phyloP scores from a whole-genome alignment of 2,329 filamentous ascomycete species.

The Dactylonectria macrodidyma region DNA sequence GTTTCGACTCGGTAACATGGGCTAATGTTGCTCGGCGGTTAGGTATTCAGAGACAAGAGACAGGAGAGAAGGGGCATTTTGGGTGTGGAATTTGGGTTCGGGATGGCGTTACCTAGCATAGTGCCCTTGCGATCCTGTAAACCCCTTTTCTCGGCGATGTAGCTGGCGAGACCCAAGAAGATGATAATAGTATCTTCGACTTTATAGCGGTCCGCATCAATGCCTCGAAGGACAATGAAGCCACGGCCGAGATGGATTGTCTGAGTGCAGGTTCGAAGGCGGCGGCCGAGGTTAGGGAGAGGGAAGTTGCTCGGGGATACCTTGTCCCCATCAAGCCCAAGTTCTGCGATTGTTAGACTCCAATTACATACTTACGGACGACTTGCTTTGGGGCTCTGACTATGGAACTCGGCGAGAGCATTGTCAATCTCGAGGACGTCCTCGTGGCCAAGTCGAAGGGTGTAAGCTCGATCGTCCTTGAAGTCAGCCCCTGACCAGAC shows the following conservation, averaged over 20 bases:
- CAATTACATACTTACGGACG: not conserved
- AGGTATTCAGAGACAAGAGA: not conserved
- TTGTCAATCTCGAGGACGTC: slow-evolving; percentile 43
- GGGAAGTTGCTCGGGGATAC: slow-evolving; percentile 55
- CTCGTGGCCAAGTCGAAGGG: slow-evolving; percentile 34
- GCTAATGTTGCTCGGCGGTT: slow-evolving; percentile 51
- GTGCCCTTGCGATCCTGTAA: slow-evolving; percentile 64
- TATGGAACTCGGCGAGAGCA: slow-evolving; percentile 48
- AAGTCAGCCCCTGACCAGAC: slow-evolving; percentile 46
- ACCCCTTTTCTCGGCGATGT: slow-evolving; percentile 69
- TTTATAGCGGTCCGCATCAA: slow-evolving; percentile 63
- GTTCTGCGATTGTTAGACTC: slow-evolving; percentile 37
- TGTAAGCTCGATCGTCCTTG: slow-evolving; percentile 30
- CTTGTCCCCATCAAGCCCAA: slow-evolving; percentile 38
- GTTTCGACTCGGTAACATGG: slow-evolving; percentile 63
- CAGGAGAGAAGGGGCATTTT: not conserved
- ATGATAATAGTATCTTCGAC: slow-evolving; percentile 68
- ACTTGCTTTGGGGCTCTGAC: slow-evolving; percentile 33
- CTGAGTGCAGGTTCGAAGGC: slow-evolving; percentile 53
- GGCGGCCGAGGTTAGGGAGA: slow-evolving; percentile 54
- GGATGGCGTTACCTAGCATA: slow-evolving; percentile 59
- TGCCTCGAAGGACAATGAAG: slow-evolving; percentile 69
- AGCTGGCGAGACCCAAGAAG: slow-evolving; percentile 69
- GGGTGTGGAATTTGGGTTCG: not conserved
- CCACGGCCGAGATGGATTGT: slow-evolving; percentile 61